phyloP scores from a whole-genome alignment of 2,329 filamentous ascomycete genomes.

The Didymella glomerata region DNA sequence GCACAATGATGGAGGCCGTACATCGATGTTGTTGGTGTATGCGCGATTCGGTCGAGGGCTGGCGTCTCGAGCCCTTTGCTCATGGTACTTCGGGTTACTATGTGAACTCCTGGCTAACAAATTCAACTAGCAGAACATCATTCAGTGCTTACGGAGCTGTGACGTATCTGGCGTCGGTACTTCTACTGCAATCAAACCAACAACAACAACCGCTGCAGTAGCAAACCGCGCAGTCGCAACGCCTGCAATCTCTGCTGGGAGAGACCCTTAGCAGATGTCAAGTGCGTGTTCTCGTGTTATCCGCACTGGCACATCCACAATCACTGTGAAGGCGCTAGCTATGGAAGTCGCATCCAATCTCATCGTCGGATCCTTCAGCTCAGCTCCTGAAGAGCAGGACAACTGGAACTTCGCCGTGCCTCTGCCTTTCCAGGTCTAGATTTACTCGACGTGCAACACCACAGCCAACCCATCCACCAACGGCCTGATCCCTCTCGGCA shows the following conservation, averaged over 20 bases:
- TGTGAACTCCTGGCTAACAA: too few species aligned
- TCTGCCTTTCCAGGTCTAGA: conserved; percentile 9
- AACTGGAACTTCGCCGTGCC: neutral
- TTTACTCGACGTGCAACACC: conserved; percentile 9
- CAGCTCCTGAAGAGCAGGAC: too few species aligned
- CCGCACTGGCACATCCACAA: neutral
- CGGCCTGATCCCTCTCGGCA: conserved; percentile 2
- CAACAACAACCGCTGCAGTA: neutral
- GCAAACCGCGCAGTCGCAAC: neutral
- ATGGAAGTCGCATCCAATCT: too few species aligned
- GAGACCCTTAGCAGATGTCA: neutral
- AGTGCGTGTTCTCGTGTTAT: neutral
- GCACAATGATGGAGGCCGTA: neutral
- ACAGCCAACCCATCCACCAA: conserved; percentile 5
- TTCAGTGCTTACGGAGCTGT: too few species aligned
- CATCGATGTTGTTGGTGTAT: conserved; percentile 1
- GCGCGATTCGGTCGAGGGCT: neutral
- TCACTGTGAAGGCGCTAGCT: neutral
- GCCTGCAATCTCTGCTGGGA: neutral
- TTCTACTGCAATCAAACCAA: neutral
- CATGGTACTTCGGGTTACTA: too few species aligned
- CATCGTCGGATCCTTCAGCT: too few species aligned
- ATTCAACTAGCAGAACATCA: too few species aligned
- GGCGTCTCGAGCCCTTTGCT: too few species aligned
- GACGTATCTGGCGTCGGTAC: too few species aligned